Evolutionary conservation across 2,329 filamentous ascomycete genomes (phyloP).

Genomic region (Alternaria ventricosa): DNA sequence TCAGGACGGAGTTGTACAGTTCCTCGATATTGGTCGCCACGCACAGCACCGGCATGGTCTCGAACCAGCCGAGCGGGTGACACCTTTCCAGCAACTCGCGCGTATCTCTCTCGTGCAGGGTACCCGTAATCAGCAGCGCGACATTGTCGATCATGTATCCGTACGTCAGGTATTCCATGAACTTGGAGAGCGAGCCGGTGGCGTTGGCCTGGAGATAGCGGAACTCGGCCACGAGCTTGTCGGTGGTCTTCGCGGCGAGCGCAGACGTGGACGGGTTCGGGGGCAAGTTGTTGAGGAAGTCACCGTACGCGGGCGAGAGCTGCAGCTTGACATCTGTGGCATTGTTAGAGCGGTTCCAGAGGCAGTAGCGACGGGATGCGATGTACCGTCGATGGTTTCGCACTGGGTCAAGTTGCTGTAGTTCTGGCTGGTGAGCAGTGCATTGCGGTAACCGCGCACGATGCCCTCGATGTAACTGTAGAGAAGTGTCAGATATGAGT

Average conservation of each 20-base stretch:
- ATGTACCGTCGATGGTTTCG: conserved; percentile 91
- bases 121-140: conserved; percentile 95
- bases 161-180: conserved; percentile 98
- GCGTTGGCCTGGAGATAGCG: conserved; percentile 95
- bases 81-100: conserved; percentile 93
- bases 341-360: conserved; percentile 11
- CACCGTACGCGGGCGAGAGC: conserved; percentile 93
- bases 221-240: conserved; percentile 98
- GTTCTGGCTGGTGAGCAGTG: conserved; percentile 85
- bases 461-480: conserved; percentile 94
- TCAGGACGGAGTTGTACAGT: conserved; percentile 95
- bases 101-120: conserved; percentile 95
- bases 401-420: conserved; percentile 97
- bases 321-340: conserved; percentile 97
- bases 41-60: conserved; percentile 97
- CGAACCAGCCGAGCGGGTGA: conserved; percentile 97
- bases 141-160: conserved; percentile 99
- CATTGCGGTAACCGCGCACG: conserved; percentile 94
- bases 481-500: conserved; percentile 18
- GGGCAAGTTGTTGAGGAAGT: conserved; percentile 91
- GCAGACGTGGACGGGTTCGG: conserved; percentile 96
- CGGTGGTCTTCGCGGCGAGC: conserved; percentile 92
- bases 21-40: conserved; percentile 99
- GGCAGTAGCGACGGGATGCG: not conserved
- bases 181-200: conserved; percentile 86